Evolutionary conservation across 108 stramenopile species (phyloP).

Genomic region (Aureococcus anophagefferens): DNA sequence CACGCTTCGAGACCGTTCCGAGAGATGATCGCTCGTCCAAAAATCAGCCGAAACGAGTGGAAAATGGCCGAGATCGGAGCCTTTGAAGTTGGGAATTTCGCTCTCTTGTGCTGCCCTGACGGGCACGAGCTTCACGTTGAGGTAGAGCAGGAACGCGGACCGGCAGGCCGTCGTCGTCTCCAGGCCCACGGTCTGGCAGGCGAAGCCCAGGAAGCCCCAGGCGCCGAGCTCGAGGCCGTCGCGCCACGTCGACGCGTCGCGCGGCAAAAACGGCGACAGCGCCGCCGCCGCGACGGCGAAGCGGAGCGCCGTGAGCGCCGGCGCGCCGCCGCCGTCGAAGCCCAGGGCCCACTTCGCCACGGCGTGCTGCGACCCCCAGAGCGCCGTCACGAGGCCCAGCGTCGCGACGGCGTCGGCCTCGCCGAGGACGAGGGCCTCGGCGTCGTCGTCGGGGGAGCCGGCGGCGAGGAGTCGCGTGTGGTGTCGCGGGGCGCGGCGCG

Average conservation of each 20-base stretch:
- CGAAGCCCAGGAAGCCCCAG: conserved; percentile 20
- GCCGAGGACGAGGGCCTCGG: too few species aligned
- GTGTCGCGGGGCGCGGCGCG: too few species aligned
- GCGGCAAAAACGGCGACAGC: not conserved
- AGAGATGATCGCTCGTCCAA: too few species aligned
- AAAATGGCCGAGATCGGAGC: too few species aligned
- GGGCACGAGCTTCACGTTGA: conserved; percentile 80
- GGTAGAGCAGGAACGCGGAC: conserved; percentile 68
- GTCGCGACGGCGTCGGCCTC: not conserved
- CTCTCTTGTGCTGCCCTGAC: too few species aligned
- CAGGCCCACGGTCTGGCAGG: conserved; percentile 55
- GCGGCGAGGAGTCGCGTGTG: too few species aligned
- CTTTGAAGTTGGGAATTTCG: too few species aligned
- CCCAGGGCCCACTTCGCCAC: conserved; percentile 64
- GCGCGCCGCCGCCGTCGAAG: conserved; percentile 25
- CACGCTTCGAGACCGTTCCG: too few species aligned
- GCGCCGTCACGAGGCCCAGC: not conserved
- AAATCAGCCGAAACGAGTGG: too few species aligned
- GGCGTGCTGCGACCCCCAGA: conserved; percentile 76
- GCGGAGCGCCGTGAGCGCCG: conserved; percentile 53
- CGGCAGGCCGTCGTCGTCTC: conserved; percentile 67
- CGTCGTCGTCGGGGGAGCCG: too few species aligned
- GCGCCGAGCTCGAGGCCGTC: not conserved
- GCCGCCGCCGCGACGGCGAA: conserved; percentile 53
- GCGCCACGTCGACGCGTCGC: not conserved